Evolutionary conservation across 306 rosid species (phyloP).

Genomic region (Fragaria ananassa): DNA sequence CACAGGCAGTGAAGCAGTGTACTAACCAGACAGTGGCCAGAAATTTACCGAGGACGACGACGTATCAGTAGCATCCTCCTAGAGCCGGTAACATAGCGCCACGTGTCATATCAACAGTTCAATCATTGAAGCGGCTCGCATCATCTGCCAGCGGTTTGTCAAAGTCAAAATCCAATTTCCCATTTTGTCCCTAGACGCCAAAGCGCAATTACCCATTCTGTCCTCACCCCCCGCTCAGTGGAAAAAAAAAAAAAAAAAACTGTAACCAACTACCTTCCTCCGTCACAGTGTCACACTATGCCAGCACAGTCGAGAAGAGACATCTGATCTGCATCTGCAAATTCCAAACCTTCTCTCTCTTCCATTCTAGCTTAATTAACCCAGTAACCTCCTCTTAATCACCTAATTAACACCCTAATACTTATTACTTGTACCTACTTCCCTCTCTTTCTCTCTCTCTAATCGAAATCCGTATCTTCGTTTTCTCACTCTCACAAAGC

Average conservation of each 20-base stretch:
- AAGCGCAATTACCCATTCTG: conserved; percentile 14
- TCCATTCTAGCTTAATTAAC: background rate
- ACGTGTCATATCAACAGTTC: no score
- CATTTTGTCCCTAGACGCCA: background rate
- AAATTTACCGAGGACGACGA: background rate
- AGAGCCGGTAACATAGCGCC: no score
- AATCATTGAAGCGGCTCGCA: background rate
- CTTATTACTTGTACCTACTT: background rate
- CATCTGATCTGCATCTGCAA: conserved; percentile 37
- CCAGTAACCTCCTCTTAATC: conserved; percentile 18
- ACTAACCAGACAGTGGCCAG: background rate
- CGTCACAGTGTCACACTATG: conserved; percentile 26
- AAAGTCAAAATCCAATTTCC: conserved; percentile 9
- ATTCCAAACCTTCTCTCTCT: conserved; percentile 5
- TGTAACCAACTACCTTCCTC: conserved; percentile 21
- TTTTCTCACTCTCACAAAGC: background rate
- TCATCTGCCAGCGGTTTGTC: background rate
- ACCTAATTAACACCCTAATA: conserved; percentile 12
- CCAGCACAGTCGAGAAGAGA: conserved; percentile 32
- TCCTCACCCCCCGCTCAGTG: background rate
- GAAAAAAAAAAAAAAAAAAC: background rate
- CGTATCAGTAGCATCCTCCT: background rate
- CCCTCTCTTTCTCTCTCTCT: conserved; percentile 9
- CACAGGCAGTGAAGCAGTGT: background rate
- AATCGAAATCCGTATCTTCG: background rate